These are phyloP conservation scores for Zasmidium citrigriseum DNA, from an alignment of 2,329 filamentous ascomycete genomes.

Conservation along the genomic window DNA sequence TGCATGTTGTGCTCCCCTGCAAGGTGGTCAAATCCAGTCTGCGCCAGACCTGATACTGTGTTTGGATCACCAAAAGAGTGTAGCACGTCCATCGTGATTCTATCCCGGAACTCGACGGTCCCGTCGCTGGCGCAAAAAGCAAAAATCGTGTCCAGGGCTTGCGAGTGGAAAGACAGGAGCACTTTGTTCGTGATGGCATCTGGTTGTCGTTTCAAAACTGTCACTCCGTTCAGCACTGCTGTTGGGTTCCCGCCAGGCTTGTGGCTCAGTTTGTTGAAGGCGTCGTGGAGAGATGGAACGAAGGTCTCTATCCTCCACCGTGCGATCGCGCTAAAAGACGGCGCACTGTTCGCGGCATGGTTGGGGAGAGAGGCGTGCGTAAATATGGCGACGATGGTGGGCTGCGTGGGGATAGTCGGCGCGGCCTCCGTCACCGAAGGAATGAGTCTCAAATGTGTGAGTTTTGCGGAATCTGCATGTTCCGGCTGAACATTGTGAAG, in stretches of 20 bases:
- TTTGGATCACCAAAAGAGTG: slow-evolving; percentile 66
- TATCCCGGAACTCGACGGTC: slow-evolving; percentile 76
- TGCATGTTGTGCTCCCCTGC: slow-evolving; percentile 58
- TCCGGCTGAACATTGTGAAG: slow-evolving; percentile 28
- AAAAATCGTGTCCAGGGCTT: slow-evolving; percentile 71
- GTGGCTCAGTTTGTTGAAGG: slow-evolving; percentile 35
- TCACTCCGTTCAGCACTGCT: slow-evolving; percentile 27
- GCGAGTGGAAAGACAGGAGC: slow-evolving; percentile 66
- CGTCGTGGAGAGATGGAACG: slow-evolving; percentile 33
- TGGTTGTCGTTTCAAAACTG: slow-evolving; percentile 63
- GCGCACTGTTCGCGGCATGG: slow-evolving; percentile 57
- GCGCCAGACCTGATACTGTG: slow-evolving; percentile 68
- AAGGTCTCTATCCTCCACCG: slow-evolving; percentile 74
- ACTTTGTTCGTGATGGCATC: slow-evolving; percentile 71
- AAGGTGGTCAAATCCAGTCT: slow-evolving; percentile 75
- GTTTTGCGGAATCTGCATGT: slow-evolving; percentile 26
- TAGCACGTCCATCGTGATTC: slow-evolving; percentile 66
- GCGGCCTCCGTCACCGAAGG: slow-evolving; percentile 59
- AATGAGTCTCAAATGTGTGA: slow-evolving; percentile 29
- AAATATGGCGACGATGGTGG: slow-evolving; percentile 71
- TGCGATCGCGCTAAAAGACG: slow-evolving; percentile 73
- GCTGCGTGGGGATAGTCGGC: slow-evolving; percentile 43
- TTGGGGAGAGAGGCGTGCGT: slow-evolving; percentile 49
- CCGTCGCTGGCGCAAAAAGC: slow-evolving; percentile 78
- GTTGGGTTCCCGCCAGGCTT: slow-evolving; percentile 26